These are phyloP conservation scores for Phanerochaete carnosa DNA, from an alignment of 768 basidiomycete genomes.

Conservation along the genomic window DNA sequence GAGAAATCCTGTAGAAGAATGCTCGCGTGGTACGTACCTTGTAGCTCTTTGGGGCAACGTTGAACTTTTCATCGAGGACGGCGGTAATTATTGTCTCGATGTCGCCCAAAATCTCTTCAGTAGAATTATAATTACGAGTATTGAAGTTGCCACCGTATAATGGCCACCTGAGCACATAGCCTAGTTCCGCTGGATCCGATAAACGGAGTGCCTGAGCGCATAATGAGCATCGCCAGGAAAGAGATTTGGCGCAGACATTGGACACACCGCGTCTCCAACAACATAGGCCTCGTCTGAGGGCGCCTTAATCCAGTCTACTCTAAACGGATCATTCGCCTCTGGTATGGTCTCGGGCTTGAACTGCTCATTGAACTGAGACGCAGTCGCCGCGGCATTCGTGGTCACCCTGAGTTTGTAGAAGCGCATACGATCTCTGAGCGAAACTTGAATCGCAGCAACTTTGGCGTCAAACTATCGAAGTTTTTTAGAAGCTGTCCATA, in stretches of 20 bases:
- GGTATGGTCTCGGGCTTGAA: constrained; percentile 85
- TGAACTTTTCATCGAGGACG: constrained; percentile 59
- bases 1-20: background rate
- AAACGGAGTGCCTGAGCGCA: constrained; percentile 60
- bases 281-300: constrained; percentile 47
- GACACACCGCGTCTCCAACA: constrained; percentile 66
- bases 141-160: constrained; percentile 83
- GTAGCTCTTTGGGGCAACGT: constrained; percentile 49
- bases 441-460: constrained; percentile 64
- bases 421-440: constrained; percentile 78
- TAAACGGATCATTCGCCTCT: constrained; percentile 79
- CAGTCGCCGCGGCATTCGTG: constrained; percentile 65
- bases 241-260: background rate
- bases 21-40: constrained; percentile 43
- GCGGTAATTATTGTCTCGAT: constrained; percentile 64
- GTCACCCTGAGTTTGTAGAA: constrained; percentile 82
- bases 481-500: background rate
- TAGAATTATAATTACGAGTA: constrained; percentile 67
- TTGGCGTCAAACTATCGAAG: constrained; percentile 66
- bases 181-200: constrained; percentile 62
- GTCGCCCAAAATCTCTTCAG: constrained; percentile 72
- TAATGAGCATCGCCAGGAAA: background rate
- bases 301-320: constrained; percentile 79
- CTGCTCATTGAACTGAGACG: constrained; percentile 76
- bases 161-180: constrained; percentile 80